These are phyloP conservation scores for Apiospora saccharicola DNA, from an alignment of 2,329 filamentous ascomycete genomes.

Conservation along the genomic window DNA sequence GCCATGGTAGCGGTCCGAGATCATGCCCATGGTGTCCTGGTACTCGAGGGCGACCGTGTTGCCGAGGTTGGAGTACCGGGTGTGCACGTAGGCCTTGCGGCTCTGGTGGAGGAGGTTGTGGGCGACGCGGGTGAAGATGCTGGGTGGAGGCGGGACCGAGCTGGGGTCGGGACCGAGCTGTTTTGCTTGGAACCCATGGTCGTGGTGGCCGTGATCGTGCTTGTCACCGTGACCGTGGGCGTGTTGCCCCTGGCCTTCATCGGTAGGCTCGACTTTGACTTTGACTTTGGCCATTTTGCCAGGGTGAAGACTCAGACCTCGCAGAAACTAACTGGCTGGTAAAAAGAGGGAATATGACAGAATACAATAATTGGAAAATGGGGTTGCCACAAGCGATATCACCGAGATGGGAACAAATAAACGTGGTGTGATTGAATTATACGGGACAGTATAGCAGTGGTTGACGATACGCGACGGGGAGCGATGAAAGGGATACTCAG, in stretches of 20 bases:
- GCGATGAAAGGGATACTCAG: conserved; percentile 6
- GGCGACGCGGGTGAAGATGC: background rate
- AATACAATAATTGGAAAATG: background rate
- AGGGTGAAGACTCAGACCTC: background rate
- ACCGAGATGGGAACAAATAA: background rate
- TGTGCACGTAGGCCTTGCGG: background rate
- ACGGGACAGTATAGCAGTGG: background rate
- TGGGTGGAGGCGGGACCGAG: no score
- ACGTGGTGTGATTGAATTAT: conserved; percentile 1
- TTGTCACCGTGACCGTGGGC: background rate
- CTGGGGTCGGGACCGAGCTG: background rate
- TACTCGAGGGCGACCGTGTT: background rate
- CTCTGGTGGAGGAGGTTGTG: background rate
- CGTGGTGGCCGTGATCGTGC: background rate
- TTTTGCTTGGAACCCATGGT: background rate
- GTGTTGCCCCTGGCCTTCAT: background rate
- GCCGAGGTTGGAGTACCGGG: conserved; percentile 8
- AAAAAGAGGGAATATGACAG: background rate
- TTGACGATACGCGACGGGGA: background rate
- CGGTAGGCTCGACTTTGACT: background rate
- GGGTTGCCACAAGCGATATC: background rate
- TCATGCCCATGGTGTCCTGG: background rate
- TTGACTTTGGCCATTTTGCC: background rate
- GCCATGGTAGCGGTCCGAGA: background rate
- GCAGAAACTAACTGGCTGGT: background rate